Evolutionary conservation across 352 stramenopile genomes (phyloP), one percentile per base, ranked within the genome.

Genomic region (Paralagenidium karlingii): DNA sequence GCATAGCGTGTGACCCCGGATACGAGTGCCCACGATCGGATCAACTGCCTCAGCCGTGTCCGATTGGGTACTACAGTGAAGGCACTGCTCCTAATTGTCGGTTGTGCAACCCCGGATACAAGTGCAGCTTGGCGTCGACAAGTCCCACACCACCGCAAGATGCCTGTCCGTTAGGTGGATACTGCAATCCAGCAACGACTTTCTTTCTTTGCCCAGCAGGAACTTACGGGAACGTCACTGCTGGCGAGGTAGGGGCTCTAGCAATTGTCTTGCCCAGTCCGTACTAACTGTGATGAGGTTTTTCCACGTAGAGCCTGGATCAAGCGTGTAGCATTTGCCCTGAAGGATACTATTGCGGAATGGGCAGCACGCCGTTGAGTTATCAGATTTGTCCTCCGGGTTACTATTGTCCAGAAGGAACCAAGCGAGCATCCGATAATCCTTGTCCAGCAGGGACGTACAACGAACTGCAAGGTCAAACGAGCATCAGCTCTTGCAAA

Each of bases 401-500:
- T 1, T 86, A 71, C 41, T 76, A 73, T 41, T 93, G 80, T 33
- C 78, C 80, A 0, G 45, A 68, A 53, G 63, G 60, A 26, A 89
- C 80, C 0, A 80, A 75, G 28, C 60, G 65, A 2, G 59, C 54
- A 16, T 70, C 53, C 12, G 62, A 81, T 53, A 86, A 78, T 31
- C 74, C 85, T 3, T 97, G 89, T 56, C 80, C 81, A 10, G 75
- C 63, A 2, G 88, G 88, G 16, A 93, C 81, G 3, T 95, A 70
- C 49, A 96, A 79, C 24, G 34, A 52, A 0, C n/a, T 60, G 2
- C 60, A 60, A 16, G 64, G 57, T 1, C 52, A 89, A 30, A 73
- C 57, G 18, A 61, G 58, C 27, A 43, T 53, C 2, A 55, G 63
- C 11, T 55, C 71, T 4, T 95, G 85, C 28, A 9, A 55, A 18